Base-by-base conservation (phyloP, 1,139 yeast species). In the Kodamaea suecica region DNA sequence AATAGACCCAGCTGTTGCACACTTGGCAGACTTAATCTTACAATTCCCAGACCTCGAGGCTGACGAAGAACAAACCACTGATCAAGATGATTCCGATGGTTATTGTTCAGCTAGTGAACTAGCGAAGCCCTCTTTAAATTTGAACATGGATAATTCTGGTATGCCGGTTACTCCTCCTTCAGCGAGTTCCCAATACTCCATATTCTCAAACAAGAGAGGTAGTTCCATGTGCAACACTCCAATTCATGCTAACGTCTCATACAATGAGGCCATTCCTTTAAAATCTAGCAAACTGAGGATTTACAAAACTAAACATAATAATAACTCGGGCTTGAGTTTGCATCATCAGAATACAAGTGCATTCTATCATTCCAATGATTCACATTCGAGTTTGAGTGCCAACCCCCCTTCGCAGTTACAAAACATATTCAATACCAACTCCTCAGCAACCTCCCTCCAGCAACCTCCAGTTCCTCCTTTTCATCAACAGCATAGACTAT, bases 81-180 rank as follows among this genome's bases (percentile, higher is more conserved):
- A 21, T 20, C 32, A 29, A 20, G 32, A 29, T n/a, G 30, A 27
- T 17, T 29, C 32, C 11, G 27, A 29, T 8, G 37, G 26, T 17
- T 38, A 38, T 29, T 16, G 25, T 17, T 34, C 41, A 8, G 35
- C 33, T 9, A 30, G 30, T 14, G 40, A 39, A 23, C 28, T 32
- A 24, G 29, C 30, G 23, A 30, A 31, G 25, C 40, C 40, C 8
- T 14, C 31, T n/a, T 30, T 36, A 31, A 28, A 27, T 15, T 31
- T 31, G 30, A 31, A 32, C 21, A 19, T 29, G 15, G 24, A 33
- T n/a, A 30, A 30, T 9, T 29, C 29, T n/a, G 25, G 11, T n/a
- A 38, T 57, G 14, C 72, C 72, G 7, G 52, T 58, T 14, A 66
- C 72, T 2, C 72, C 72, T 15, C 72, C 72, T 19, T 63, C 67